Evolutionary conservation across 371 early-diverging fungal genomes (phyloP).

Genomic region (Fennellomyces sp.): DNA sequence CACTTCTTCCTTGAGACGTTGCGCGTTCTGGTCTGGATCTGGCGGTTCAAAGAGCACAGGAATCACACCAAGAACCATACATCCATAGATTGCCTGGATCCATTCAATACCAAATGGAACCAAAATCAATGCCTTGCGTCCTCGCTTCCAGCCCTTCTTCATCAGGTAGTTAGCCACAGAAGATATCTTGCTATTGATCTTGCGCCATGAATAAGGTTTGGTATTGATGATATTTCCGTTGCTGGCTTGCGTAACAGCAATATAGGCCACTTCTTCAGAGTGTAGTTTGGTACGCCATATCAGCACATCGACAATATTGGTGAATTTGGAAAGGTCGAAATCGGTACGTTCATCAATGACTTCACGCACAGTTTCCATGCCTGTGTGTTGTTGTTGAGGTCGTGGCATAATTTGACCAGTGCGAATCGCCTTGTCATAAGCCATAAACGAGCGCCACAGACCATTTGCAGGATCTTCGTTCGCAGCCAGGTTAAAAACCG

Average conservation of each 20-base stretch:
- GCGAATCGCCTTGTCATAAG: slow-evolving; percentile 39
- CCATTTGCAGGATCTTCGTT: slow-evolving; percentile 42
- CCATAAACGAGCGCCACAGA: slow-evolving; percentile 45
- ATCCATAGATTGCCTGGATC: slow-evolving; percentile 77
- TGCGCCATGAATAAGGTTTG: slow-evolving; percentile 70
- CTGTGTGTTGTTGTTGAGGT: slow-evolving; percentile 71
- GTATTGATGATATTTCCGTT: slow-evolving; percentile 40
- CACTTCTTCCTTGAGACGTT: slow-evolving; percentile 72
- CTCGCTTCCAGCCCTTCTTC: slow-evolving; percentile 57
- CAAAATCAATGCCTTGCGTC: slow-evolving; percentile 68
- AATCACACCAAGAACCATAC: slow-evolving; percentile 75
- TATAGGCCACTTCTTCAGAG: slow-evolving; percentile 73
- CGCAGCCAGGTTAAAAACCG: slow-evolving; percentile 53
- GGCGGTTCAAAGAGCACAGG: slow-evolving; percentile 75
- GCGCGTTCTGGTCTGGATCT: slow-evolving; percentile 48
- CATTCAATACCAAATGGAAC: slow-evolving; percentile 77
- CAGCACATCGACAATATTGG: slow-evolving; percentile 69
- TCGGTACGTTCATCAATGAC: slow-evolving; percentile 73
- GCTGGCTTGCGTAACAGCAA: slow-evolving; percentile 42
- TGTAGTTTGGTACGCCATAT: slow-evolving; percentile 68
- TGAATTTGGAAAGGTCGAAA: slow-evolving; percentile 67
- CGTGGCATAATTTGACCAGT: slow-evolving; percentile 35
- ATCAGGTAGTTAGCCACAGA: slow-evolving; percentile 65
- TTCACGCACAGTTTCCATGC: slow-evolving; percentile 65
- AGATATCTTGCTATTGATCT: slow-evolving; percentile 71